Evolutionary conservation across 148 eudicot genomes (phyloP).

Genomic region (Fallopia convolvulus): DNA sequence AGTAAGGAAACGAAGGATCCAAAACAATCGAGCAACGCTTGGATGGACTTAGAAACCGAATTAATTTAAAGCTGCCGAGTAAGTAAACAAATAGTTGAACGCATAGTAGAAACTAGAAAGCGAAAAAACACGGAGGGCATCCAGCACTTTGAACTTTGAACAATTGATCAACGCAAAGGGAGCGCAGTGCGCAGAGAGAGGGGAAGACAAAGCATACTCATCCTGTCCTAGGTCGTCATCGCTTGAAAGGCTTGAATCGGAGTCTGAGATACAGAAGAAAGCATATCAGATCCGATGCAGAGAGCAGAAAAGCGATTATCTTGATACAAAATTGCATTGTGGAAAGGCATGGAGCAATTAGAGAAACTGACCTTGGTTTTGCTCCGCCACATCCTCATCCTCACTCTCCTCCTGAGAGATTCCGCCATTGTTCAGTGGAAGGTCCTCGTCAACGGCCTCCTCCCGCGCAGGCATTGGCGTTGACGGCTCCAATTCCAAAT

Average conservation of each 20-base stretch:
- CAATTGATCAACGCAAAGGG: background rate
- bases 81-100: background rate
- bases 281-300: background rate
- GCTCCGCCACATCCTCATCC: background rate
- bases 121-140: background rate
- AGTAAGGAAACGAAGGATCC: background rate
- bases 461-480: constrained; percentile 10
- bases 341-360: background rate
- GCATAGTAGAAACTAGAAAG: background rate
- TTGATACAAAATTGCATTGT: background rate
- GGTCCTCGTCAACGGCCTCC: constrained; percentile 1
- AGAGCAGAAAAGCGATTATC: background rate
- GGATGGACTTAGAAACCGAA: background rate
- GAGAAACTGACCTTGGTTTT: background rate
- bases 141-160: background rate
- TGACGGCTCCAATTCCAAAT: background rate
- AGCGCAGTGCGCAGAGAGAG: background rate
- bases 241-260: constrained; percentile 1
- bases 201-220: background rate
- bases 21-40: background rate
- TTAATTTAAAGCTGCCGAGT: background rate
- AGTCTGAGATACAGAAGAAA: constrained; percentile 5
- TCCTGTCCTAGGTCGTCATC: background rate
- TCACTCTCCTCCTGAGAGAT: background rate
- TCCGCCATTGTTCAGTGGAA: background rate